A percentile compares a stretch with the other conserved stretches of the same genome.
phyloP scores from a whole-genome alignment of 495 filamentous ascomycete genomes.

The Penicillium maclennaniae region DNA sequence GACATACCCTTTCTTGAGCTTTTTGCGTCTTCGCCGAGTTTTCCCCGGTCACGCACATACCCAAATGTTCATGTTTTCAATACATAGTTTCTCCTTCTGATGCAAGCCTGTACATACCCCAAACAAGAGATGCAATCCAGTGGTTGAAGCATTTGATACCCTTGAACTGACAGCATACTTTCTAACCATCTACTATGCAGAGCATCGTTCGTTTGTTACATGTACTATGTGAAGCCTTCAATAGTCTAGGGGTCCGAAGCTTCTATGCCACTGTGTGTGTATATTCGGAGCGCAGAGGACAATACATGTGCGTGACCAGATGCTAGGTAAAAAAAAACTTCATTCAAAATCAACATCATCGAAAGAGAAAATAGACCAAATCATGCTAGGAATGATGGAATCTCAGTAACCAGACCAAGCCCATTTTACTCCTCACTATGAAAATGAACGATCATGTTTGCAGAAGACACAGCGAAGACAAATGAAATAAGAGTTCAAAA shows the following conservation, averaged over 20 bases:
- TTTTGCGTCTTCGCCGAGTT: background rate
- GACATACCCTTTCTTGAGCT: background rate
- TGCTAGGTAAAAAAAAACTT: background rate
- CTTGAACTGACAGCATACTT: too few species aligned
- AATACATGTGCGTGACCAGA: too few species aligned
- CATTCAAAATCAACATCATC: background rate
- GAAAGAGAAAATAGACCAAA: background rate
- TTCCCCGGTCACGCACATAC: too few species aligned
- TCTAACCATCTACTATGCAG: too few species aligned
- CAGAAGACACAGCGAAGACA: background rate
- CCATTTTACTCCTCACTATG: background rate
- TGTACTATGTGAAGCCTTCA: background rate
- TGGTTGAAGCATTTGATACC: too few species aligned
- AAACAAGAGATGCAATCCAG: background rate
- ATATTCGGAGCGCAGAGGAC: too few species aligned
- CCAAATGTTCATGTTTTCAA: background rate
- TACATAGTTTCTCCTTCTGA: background rate
- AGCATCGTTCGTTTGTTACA: background rate
- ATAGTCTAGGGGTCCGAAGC: too few species aligned
- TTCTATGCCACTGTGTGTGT: too few species aligned
- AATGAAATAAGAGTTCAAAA: background rate
- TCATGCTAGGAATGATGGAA: background rate
- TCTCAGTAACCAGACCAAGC: background rate
- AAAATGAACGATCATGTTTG: background rate
- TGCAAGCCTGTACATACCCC: background rate